These are phyloP conservation scores for Graphiopsis chlorocephala DNA, from an alignment of 2,329 filamentous ascomycete species.

Conservation along the genomic window DNA sequence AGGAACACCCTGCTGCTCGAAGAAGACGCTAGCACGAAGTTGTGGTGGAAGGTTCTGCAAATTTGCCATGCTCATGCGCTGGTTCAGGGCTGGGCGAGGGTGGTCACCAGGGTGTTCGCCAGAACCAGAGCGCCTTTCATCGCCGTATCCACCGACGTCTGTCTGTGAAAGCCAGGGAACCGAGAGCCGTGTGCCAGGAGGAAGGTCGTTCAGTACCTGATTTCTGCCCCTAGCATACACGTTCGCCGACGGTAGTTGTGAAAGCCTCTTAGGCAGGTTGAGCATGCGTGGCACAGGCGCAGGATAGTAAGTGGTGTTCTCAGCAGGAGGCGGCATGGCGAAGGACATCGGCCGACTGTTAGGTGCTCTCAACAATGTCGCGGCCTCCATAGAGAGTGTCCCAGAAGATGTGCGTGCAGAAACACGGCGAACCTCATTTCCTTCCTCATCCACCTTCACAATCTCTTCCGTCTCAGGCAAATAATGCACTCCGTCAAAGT, in stretches of 20 bases:
- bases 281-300: constrained; percentile 91
- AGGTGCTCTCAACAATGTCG: constrained; percentile 29
- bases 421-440: constrained; percentile 33
- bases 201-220: constrained; percentile 57
- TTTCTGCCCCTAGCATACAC: constrained; percentile 69
- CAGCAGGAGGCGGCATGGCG: constrained; percentile 59
- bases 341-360: constrained; percentile 55
- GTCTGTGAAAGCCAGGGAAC: constrained; percentile 17
- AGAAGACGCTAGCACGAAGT: constrained; percentile 85
- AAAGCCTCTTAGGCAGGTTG: constrained; percentile 84
- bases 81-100: constrained; percentile 28
- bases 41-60: constrained; percentile 67
- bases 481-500: constrained; percentile 80
- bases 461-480: constrained; percentile 50
- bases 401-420: constrained; percentile 32
- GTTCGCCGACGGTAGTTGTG: constrained; percentile 64
- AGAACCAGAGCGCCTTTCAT: constrained; percentile 9
- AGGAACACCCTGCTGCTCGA: constrained; percentile 64
- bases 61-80: constrained; percentile 39
- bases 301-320: constrained; percentile 91
- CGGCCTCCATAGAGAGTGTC: constrained; percentile 26
- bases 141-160: not conserved
- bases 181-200: constrained; percentile 51
- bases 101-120: constrained; percentile 19
- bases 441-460: constrained; percentile 32